phyloP scores from a whole-genome alignment of 2,329 filamentous ascomycete genomes.

The Phialemoniopsis sp. region DNA sequence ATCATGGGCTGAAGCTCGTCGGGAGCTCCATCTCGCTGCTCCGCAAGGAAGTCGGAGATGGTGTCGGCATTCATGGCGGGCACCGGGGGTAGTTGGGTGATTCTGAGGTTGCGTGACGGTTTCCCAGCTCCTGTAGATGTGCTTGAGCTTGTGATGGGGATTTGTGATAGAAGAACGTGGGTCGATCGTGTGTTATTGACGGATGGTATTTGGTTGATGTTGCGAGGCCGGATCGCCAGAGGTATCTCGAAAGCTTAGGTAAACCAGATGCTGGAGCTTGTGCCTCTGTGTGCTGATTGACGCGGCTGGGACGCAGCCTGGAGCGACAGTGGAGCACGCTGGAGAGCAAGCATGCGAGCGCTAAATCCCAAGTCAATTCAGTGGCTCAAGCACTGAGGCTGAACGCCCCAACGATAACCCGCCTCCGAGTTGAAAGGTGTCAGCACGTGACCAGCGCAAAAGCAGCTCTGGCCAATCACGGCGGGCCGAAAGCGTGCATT shows the following conservation, averaged over 20 bases:
- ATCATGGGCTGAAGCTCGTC: constrained; percentile 85
- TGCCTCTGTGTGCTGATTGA: too few species aligned
- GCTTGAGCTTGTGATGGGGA: too few species aligned
- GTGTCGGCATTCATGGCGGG: constrained; percentile 73
- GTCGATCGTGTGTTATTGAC: constrained; percentile 5
- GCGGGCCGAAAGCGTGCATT: background rate
- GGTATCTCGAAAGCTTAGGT: constrained; percentile 5
- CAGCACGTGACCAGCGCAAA: too few species aligned
- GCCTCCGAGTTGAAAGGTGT: too few species aligned
- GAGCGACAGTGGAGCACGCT: constrained; percentile 5
- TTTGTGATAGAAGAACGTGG: too few species aligned
- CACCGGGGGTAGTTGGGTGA: constrained; percentile 3
- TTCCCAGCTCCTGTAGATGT: too few species aligned
- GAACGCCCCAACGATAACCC: too few species aligned
- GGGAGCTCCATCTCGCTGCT: constrained; percentile 83
- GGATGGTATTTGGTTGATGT: background rate
- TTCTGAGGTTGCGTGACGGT: constrained; percentile 3
- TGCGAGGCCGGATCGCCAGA: too few species aligned
- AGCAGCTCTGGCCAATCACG: background rate
- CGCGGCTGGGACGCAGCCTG: constrained; percentile 40
- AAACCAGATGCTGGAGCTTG: too few species aligned
- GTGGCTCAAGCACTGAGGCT: too few species aligned
- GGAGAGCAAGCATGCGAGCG: constrained; percentile 1
- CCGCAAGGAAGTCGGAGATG: constrained; percentile 86
- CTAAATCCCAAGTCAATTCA: too few species aligned